A percentile compares a stretch with the other conserved stretches of the same genome.
Evolutionary conservation across 2,329 filamentous ascomycete species (phyloP).

Genomic region (Myriangium duriaei): DNA sequence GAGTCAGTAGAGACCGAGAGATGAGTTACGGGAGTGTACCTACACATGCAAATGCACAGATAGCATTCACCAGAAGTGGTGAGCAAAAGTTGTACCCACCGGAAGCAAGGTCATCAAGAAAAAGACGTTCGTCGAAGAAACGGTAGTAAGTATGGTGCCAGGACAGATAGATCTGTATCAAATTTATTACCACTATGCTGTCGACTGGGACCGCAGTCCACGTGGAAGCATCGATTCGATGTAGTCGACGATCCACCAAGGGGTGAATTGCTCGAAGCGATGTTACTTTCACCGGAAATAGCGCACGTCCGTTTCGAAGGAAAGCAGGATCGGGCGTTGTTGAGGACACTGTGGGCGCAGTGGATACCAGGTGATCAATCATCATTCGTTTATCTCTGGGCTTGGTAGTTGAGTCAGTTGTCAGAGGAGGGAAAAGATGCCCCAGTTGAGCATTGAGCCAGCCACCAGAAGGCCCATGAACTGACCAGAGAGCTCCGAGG

Average conservation of each 20-base stretch:
- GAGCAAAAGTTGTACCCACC: conserved; percentile 14
- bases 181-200: conserved; percentile 11
- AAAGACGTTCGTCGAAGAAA: conserved; percentile 14
- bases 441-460: too few species aligned
- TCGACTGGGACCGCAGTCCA: conserved; percentile 15
- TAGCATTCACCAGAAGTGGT: conserved; percentile 13
- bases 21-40: background rate
- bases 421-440: background rate
- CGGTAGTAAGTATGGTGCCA: conserved; percentile 16
- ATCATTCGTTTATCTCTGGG: background rate
- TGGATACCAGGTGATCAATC: too few species aligned
- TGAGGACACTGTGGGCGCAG: background rate
- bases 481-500: too few species aligned
- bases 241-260: background rate
- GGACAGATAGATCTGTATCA: conserved; percentile 14
- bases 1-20: background rate
- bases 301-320: background rate
- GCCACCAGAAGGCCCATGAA: too few species aligned
- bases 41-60: conserved; percentile 14
- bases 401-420: background rate
- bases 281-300: too few species aligned
- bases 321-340: background rate
- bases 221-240: background rate
- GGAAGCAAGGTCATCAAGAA: conserved; percentile 13
- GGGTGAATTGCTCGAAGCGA: background rate